Evolutionary conservation across 2,329 filamentous ascomycete species (phyloP), one percentile per base, ranked within the genome.

Genomic region (Fusarium verticillioides): DNA sequence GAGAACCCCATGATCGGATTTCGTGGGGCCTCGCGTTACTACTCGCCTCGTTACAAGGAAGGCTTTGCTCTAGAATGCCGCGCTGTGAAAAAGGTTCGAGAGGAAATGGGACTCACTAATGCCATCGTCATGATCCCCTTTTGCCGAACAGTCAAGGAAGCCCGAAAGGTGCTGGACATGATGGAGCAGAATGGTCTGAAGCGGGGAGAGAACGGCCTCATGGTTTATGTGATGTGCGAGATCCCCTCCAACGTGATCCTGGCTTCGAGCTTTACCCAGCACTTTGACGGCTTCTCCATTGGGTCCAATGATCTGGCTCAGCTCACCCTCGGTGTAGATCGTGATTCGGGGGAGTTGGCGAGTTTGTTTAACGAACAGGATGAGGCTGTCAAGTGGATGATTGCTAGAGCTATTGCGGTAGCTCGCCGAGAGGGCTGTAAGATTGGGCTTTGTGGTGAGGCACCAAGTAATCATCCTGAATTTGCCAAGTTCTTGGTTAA

Each of bases 1-100:
- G 81, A 83, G 32, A 84, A 83, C 46, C 82, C 82, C 4, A 84
- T 84, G 82, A 68, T 84, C 12, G 82, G 82, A 13, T 83, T 84
- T 69, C 82, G 82, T 1, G 82, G 82, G 28, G 82, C 82, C 21
- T 83, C 82, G 8, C 79, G 82, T 13, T 83, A 84, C 75, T 83
- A 83, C 73, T 83, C 82, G 28, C 77, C 81, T 9, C 78, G 65
- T 5, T 84, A 84, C 66, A 76, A 63, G 36, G 82, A 84, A 30
- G 82, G 81, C 3, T 84, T 83, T 50, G 81, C 78, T 5, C 78
- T 84, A 13, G 82, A 84, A 63, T 83, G 82, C 66, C 78, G 75
- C 16, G 82, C 82, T 11, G 80, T 84, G 61, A 81, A 80, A 70
- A 76, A 72, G n/a, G 65, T 83, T 28, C 81, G 82, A 16, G 82